Evolutionary conservation across 164 flowering plant species (phyloP).

Genomic region (Piper longum): DNA sequence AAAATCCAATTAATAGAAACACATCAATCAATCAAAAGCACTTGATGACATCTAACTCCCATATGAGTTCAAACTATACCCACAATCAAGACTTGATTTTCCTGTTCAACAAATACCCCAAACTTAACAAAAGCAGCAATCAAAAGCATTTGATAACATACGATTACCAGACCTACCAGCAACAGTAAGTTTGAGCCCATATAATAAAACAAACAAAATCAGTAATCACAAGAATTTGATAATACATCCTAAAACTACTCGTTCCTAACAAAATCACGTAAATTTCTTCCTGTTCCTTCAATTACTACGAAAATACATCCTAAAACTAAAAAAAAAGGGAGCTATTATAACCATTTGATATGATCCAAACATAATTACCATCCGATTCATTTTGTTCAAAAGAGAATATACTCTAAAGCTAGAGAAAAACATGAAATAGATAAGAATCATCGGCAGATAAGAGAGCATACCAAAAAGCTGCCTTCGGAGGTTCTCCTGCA

Average conservation of each 20-base stretch:
- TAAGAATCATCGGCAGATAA: background rate
- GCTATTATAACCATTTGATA: no score
- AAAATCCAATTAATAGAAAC: background rate
- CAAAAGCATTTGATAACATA: no score
- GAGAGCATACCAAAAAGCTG: conserved; percentile 70
- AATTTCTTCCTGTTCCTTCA: background rate
- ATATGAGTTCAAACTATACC: no score
- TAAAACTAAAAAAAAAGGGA: no score
- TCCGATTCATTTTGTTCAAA: background rate
- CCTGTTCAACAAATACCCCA: no score
- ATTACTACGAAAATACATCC: background rate
- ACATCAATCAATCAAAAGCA: no score
- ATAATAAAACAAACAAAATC: background rate
- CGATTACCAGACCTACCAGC: background rate
- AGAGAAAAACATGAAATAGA: background rate
- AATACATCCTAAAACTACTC: no score
- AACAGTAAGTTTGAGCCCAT: background rate
- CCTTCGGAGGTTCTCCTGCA: conserved; percentile 82
- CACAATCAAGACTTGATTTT: no score
- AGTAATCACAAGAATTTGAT: background rate
- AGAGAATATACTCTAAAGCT: background rate
- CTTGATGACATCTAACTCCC: no score
- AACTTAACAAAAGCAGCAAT: no score
- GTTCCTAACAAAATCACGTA: no score
- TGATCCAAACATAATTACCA: background rate